Conservation (phyloP, 2,329 filamentous ascomycete species). For the Ascochyta pisi region DNA sequence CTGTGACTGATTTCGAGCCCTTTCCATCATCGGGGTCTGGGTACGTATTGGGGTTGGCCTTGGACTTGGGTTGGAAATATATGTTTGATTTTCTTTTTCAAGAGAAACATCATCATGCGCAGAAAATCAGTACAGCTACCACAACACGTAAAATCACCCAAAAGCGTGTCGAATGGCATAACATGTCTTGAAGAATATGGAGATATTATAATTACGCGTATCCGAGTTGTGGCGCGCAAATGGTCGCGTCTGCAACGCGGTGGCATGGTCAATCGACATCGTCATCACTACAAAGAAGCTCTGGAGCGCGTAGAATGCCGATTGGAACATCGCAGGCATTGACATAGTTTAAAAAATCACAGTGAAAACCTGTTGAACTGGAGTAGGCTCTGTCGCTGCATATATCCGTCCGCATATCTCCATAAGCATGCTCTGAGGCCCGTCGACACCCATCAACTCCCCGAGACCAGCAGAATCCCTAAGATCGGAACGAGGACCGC, state of each 20-base stretch:
- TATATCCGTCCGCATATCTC: too few species aligned
- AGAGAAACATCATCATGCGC: not conserved
- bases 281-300: not conserved
- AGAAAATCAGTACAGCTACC: conserved; percentile 8
- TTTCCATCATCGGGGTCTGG: too few species aligned
- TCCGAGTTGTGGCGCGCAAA: rapidly evolving
- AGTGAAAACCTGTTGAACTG: too few species aligned
- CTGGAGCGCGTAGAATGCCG: not conserved
- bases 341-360: too few species aligned
- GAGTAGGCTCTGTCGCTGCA: too few species aligned
- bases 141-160: not conserved
- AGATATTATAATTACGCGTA: not conserved
- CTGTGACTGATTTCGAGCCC: too few species aligned
- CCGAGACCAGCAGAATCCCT: too few species aligned
- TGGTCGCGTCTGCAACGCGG: not conserved
- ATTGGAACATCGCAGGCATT: too few species aligned
- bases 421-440: too few species aligned
- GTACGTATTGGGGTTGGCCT: too few species aligned
- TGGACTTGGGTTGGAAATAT: not conserved
- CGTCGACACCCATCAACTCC: too few species aligned
- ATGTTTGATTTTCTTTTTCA: not conserved
- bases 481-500: too few species aligned
- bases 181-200: rapidly evolving
- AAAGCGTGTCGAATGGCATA: not conserved
- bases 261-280: not conserved